phyloP scores from a whole-genome alignment of 805 yeast species.

The Starmerella kuoi region DNA sequence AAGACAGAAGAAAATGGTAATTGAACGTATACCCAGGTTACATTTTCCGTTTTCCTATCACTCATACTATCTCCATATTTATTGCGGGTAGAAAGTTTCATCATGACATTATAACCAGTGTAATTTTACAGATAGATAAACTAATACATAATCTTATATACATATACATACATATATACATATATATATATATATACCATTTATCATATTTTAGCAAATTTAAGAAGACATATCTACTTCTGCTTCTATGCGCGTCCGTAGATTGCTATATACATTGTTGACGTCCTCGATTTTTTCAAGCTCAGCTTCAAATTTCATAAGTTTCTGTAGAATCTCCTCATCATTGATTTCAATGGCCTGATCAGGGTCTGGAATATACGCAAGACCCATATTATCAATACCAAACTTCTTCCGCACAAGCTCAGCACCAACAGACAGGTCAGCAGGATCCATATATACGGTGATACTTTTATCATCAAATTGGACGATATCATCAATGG shows the following conservation, averaged over 20 bases:
- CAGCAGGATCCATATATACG: constrained; percentile 52
- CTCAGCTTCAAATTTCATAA: constrained; percentile 44
- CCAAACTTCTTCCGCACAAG: constrained; percentile 43
- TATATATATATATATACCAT: too few species aligned
- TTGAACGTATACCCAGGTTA: too few species aligned
- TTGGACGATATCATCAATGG: constrained; percentile 42
- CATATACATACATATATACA: too few species aligned
- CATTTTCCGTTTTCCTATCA: too few species aligned
- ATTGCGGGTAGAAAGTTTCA: too few species aligned
- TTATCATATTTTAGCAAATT: not conserved
- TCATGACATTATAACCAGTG: too few species aligned
- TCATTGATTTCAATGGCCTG: constrained; percentile 43
- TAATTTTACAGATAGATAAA: too few species aligned
- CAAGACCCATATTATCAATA: constrained; percentile 60
- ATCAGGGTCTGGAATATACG: constrained; percentile 55
- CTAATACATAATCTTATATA: too few species aligned
- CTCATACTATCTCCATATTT: too few species aligned
- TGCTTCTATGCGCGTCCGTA: too few species aligned
- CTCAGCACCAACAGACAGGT: constrained; percentile 50
- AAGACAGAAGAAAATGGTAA: too few species aligned
- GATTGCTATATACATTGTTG: constrained; percentile 62
- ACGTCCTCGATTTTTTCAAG: constrained; percentile 79
- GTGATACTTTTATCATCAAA: constrained; percentile 32
- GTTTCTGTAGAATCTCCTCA: constrained; percentile 40
- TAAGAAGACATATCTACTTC: too few species aligned